Base-by-base conservation (phyloP, 805 yeast species). In the Starmera quercuum region DNA sequence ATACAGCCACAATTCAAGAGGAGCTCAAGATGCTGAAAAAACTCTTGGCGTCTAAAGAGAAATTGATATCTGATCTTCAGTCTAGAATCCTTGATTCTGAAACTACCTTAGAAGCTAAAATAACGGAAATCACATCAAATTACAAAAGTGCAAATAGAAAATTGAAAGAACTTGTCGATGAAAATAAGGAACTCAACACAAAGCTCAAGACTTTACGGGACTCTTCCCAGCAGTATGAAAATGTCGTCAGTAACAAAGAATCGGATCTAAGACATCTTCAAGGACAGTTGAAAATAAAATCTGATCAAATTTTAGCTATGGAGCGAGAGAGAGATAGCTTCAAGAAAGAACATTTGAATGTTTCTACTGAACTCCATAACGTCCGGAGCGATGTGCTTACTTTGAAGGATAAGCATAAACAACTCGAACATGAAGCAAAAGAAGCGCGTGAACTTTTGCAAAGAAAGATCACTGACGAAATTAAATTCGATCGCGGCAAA, bases 361-460 rank as follows among this genome's bases (percentile, higher is more conserved):
- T 54, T 2, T 31, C 49, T 8, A 28, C 24, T 3, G 62, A 60
- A 20, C 42, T 61, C 14, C 53, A 45, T 13, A 32, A 40, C 2
- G 45, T 51, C 0, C 55, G 53, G 34, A 33, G 36, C 10, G 57
- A 63, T 26, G 38, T 58, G 24, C 34, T 35, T 2, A 40, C 37
- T 12, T 38, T 49, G 32, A 50, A 47, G 14, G 6, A 38, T 6
- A 56, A 56, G 29, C 46, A 51, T 38, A 54, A 57, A 38, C 61
- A 60, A 31, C 50, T 75, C 17, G 70, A 73, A 39, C 66, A 63
- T 26, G 73, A 71, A 30, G 65, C 68, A 6, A 50, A 45, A 29
- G 66, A 66, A 40, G 63, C 71, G 7, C 61, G 58, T 29, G 56
- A 57, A 5, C 42, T 70, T 7, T 47, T 68, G 24, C 68, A 68